Conservation (phyloP, 164 flowering plant species). For the Platanus orientalis region DNA sequence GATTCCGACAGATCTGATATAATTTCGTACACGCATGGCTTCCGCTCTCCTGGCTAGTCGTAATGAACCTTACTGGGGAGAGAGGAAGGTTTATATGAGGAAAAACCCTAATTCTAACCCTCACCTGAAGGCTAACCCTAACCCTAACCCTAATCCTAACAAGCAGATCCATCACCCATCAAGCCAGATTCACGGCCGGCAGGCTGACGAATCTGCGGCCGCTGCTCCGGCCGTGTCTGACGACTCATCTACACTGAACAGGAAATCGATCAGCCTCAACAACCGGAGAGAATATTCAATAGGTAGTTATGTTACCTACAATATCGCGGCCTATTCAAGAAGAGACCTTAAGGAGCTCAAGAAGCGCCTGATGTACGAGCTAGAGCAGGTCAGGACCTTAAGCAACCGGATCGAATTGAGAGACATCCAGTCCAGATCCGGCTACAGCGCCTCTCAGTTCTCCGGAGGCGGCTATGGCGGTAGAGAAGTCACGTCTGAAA, state of each 20-base stretch:
- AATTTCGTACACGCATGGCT: slow-evolving; percentile 26
- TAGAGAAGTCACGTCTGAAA: slow-evolving; percentile 8
- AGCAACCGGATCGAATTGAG: slow-evolving; percentile 47
- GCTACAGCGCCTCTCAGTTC: slow-evolving; percentile 17
- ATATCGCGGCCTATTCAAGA: slow-evolving; percentile 35
- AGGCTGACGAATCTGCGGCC: slow-evolving; percentile 1
- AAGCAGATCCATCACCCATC: slow-evolving; percentile 12
- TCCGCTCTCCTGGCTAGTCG: slow-evolving; percentile 33
- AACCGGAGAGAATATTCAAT: slow-evolving; percentile 4
- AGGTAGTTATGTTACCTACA: slow-evolving; percentile 26
- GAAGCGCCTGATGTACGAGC: slow-evolving; percentile 43
- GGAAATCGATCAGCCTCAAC: slow-evolving; percentile 16
- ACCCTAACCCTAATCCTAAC: slow-evolving; percentile 21
- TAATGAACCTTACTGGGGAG: slow-evolving; percentile 35
- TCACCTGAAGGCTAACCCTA: slow-evolving; percentile 19
- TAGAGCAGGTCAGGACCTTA: slow-evolving; percentile 50
- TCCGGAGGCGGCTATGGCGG: slow-evolving; percentile 11
- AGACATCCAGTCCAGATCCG: slow-evolving; percentile 29
- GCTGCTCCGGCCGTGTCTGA: slow-evolving; percentile 14
- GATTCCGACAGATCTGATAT: slow-evolving; percentile 4
- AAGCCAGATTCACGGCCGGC: slow-evolving; percentile 14
- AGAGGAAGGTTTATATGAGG: slow-evolving; percentile 36
- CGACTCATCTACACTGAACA: slow-evolving; percentile 21
- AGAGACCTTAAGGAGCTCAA: slow-evolving; percentile 50
- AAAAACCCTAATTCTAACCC: slow-evolving; percentile 27